Evolutionary conservation across 2,329 filamentous ascomycete species (phyloP).

Genomic region (Ophiosphaerella herpotricha): DNA sequence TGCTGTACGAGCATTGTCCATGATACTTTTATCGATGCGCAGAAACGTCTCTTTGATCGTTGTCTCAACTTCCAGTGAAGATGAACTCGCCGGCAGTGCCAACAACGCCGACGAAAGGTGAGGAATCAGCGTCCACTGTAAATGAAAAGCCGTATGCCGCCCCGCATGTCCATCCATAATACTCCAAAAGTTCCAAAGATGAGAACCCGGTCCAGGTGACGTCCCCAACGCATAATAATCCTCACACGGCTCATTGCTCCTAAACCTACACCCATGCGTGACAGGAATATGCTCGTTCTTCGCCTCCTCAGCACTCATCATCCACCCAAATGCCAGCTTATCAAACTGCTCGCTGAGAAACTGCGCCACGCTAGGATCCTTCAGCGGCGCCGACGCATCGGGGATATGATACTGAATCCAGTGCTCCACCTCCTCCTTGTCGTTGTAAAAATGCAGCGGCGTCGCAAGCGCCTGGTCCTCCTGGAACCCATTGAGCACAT

Average conservation of each 20-base stretch:
- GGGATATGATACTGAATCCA: conserved; percentile 30
- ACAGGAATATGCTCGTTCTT: conserved; percentile 30
- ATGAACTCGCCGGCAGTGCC: conserved; percentile 31
- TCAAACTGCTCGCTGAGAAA: conserved; percentile 32
- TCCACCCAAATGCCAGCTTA: conserved; percentile 33
- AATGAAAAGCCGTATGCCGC: conserved; percentile 47
- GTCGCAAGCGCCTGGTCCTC: conserved; percentile 16
- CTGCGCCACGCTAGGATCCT: conserved; percentile 23
- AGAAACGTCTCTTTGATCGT: conserved; percentile 64
- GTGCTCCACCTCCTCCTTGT: conserved; percentile 35
- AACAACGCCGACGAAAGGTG: conserved; percentile 48
- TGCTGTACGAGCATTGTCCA: conserved; percentile 43
- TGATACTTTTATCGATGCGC: conserved; percentile 62
- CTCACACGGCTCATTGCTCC: conserved; percentile 40
- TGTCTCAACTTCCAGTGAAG: conserved; percentile 56
- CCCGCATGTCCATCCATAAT: conserved; percentile 59
- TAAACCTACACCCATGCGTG: conserved; percentile 38
- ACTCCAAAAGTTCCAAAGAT: conserved; percentile 47
- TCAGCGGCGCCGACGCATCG: conserved; percentile 21
- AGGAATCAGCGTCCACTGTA: conserved; percentile 51
- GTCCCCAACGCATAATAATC: conserved; percentile 39
- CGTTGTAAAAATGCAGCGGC: conserved; percentile 33
- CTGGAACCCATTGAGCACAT: conserved; percentile 20
- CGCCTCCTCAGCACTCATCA: conserved; percentile 32
- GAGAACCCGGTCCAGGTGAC: conserved; percentile 30